Evolutionary conservation across 352 stramenopile genomes (phyloP), one percentile per base, ranked within the genome.

Genomic region (Globisporangium yorkense): DNA sequence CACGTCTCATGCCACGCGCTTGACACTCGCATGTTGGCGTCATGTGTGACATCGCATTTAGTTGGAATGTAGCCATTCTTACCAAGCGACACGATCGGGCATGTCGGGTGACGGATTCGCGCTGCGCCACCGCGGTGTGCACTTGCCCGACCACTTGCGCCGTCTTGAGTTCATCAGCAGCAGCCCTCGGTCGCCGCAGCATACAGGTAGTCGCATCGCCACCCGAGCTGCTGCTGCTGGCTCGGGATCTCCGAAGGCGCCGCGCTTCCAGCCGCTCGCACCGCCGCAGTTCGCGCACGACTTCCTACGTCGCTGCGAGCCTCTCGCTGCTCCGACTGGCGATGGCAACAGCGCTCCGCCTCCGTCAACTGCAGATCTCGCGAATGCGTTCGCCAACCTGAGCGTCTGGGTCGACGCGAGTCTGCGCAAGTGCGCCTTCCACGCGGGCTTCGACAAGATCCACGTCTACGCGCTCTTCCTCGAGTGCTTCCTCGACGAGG

Each of bases 401-500:
- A 63, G 55, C 7, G 72, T 74, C 18, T 82, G 72, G 72, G 62
- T 78, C n/a, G 65, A 77, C 51, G 57, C 62, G 35, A 49, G 47
- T 18, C 44, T 69, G 35, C 53, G 51, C 33, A 54, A 47, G 39
- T 59, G 57, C 21, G 33, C 27, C 15, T 64, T 51, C 47, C 70
- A 75, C 48, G 65, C 63, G 3, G 72, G 72, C 0, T 70, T 63
- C 50, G 67, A 69, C 44, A 82, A 79, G 45, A 51, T 67, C 18
- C 56, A 59, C 10, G 40, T 82, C 50, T 76, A 79, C 31, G 41
- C 54, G 8, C 44, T 59, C 6, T 62, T 82, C 31, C 39, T 82
- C 24, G 37, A 54, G 9, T 53, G 44, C 21, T 35, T 77, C 15
- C 59, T 73, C 35, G 60, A 68, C 1, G 67, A 77, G 9, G 27